These are phyloP conservation scores for Hibiscus syriacus DNA, from an alignment of 345 rosid genomes.

Conservation along the genomic window DNA sequence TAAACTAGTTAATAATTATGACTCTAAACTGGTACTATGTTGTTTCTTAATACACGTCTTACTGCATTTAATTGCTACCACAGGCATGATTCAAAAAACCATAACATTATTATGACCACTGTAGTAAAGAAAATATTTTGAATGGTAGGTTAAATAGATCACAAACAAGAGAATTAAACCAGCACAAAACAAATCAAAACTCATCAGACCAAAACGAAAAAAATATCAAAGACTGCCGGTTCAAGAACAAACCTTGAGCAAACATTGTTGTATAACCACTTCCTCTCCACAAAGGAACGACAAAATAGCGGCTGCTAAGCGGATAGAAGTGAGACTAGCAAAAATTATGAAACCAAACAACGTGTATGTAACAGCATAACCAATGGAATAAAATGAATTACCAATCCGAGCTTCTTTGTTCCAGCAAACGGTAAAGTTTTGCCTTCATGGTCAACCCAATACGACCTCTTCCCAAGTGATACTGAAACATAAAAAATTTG, in stretches of 20 bases:
- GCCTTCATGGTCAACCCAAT: conserved; percentile 69
- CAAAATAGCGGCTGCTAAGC: conserved; percentile 71
- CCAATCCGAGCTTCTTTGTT: conserved; percentile 84
- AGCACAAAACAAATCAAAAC: background rate
- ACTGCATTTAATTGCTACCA: background rate
- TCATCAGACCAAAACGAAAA: background rate
- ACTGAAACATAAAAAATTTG: background rate
- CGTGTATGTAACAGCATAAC: background rate
- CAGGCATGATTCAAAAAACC: background rate
- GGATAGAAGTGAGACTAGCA: background rate
- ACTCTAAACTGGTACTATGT: background rate
- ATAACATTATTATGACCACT: background rate
- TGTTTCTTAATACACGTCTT: background rate
- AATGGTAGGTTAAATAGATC: background rate
- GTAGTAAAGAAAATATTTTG: background rate
- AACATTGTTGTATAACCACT: conserved; percentile 87
- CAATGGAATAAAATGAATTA: conserved; percentile 19
- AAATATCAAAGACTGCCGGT: background rate
- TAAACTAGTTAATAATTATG: background rate
- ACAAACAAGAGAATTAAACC: background rate
- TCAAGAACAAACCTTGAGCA: conserved; percentile 61
- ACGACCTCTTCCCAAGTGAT: conserved; percentile 84
- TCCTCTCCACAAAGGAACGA: conserved; percentile 85
- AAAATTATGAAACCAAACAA: background rate
- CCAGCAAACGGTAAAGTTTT: conserved; percentile 57